These are phyloP conservation scores for Alloteropsis semialata DNA, from an alignment of 176 grass and related monocot species.

Conservation along the genomic window DNA sequence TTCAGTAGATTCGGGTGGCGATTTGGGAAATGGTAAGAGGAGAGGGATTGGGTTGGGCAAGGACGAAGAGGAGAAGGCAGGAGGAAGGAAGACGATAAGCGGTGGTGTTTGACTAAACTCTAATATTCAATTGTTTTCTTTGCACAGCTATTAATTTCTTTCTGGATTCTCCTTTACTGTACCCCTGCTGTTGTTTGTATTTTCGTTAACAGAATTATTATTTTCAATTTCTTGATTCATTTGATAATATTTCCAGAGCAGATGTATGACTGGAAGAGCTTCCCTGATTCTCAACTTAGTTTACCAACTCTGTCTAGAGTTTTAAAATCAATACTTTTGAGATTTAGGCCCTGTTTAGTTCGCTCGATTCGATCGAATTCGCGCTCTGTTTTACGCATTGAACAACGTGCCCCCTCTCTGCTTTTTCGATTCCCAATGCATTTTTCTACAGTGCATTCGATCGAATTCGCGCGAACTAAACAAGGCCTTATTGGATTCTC, in stretches of 20 bases:
- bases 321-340: neutral
- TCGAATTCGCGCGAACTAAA: too few species aligned
- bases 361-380: too few species aligned
- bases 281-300: neutral
- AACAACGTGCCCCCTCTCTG: too few species aligned
- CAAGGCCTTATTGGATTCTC: neutral
- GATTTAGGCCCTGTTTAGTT: too few species aligned
- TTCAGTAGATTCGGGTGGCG: neutral
- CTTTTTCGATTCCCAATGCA: too few species aligned
- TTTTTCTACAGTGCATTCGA: too few species aligned
- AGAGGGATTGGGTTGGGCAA: constrained; percentile 7
- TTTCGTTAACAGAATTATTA: neutral
- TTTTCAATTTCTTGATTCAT: neutral
- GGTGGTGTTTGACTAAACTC: constrained; percentile 41
- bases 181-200: neutral
- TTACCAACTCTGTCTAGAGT: neutral
- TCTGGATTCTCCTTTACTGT: neutral
- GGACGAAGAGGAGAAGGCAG: neutral
- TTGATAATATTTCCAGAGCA: neutral
- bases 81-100: constrained; percentile 34
- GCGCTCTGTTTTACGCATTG: too few species aligned
- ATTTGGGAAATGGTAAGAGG: constrained; percentile 12
- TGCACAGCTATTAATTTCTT: constrained; percentile 9
- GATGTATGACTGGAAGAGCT: neutral
- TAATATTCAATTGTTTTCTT: constrained; percentile 28